These are phyloP conservation scores for Kazachstania sp. DNA, from an alignment of 1,139 yeast genomes.

Conservation along the genomic window DNA sequence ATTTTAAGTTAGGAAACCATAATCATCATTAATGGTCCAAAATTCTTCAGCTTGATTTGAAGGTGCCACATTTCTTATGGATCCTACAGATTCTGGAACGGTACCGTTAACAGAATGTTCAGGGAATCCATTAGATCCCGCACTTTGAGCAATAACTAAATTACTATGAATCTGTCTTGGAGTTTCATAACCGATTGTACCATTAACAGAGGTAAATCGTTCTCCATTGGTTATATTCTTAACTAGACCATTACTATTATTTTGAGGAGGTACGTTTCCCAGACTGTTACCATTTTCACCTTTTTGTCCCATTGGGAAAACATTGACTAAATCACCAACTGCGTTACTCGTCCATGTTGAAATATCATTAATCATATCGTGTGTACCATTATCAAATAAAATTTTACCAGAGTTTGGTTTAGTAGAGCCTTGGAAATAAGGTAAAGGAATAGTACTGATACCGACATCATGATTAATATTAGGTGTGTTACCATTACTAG, in stretches of 20 bases:
- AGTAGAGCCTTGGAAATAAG: background rate
- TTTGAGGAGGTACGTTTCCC: background rate
- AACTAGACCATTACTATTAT: background rate
- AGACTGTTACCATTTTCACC: background rate
- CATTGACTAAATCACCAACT: constrained; percentile 15
- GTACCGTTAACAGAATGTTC: background rate
- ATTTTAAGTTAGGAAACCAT: constrained; percentile 35
- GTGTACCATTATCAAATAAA: constrained; percentile 43
- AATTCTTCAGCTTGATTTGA: constrained; percentile 35
- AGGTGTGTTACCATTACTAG: background rate
- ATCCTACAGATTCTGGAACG: background rate
- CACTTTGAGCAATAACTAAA: background rate
- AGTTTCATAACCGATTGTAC: background rate
- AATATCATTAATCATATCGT: constrained; percentile 53
- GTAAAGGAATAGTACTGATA: background rate
- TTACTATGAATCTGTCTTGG: background rate
- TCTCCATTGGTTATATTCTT: background rate
- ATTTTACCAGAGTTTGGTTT: constrained; percentile 13
- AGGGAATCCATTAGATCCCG: too few species aligned
- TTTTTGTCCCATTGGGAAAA: background rate
- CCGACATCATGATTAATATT: background rate
- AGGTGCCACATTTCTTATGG: background rate
- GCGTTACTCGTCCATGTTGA: constrained; percentile 45
- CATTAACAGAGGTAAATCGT: background rate
- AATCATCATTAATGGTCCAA: constrained; percentile 38